These are phyloP conservation scores for Phialocephala subalpina DNA, from an alignment of 2,329 filamentous ascomycete species.

Conservation along the genomic window DNA sequence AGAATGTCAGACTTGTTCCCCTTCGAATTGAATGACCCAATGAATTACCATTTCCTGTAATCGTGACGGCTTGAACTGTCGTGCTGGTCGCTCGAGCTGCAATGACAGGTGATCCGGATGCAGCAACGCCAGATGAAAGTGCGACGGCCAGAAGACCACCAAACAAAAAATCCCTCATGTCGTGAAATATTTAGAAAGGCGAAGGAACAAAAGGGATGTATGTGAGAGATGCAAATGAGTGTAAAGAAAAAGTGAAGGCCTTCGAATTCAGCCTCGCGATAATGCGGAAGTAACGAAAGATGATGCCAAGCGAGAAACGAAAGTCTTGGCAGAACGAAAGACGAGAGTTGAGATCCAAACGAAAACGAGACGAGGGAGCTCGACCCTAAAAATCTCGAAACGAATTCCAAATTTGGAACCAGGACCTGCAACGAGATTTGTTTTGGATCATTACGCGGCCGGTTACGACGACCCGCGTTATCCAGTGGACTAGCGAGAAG, in stretches of 20 bases:
- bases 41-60: constrained; percentile 39
- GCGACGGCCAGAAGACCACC: constrained; percentile 9
- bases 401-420: constrained; percentile 10
- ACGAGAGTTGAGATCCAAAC: constrained; percentile 2
- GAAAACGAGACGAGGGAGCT: not conserved
- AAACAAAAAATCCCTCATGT: constrained; percentile 22
- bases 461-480: constrained; percentile 13
- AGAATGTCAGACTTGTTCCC: not conserved
- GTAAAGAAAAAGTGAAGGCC: constrained; percentile 10
- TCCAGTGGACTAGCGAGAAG: not conserved
- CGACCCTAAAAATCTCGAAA: not conserved
- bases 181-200: not conserved
- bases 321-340: constrained; percentile 19
- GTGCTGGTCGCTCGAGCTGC: constrained; percentile 31
- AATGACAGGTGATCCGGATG: constrained; percentile 32
- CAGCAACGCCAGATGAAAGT: constrained; percentile 20
- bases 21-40: not conserved
- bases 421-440: not conserved
- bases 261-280: constrained; percentile 16
- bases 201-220: not conserved
- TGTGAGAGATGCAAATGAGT: constrained; percentile 8
- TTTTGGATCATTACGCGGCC: constrained; percentile 11
- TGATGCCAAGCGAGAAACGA: constrained; percentile 22
- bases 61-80: constrained; percentile 35
- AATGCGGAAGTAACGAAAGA: constrained; percentile 15